A percentile compares a stretch with the other conserved stretches of the same genome.
These are phyloP conservation scores for Chaetomium fimeti DNA, from an alignment of 495 filamentous ascomycete species.

Conservation along the genomic window DNA sequence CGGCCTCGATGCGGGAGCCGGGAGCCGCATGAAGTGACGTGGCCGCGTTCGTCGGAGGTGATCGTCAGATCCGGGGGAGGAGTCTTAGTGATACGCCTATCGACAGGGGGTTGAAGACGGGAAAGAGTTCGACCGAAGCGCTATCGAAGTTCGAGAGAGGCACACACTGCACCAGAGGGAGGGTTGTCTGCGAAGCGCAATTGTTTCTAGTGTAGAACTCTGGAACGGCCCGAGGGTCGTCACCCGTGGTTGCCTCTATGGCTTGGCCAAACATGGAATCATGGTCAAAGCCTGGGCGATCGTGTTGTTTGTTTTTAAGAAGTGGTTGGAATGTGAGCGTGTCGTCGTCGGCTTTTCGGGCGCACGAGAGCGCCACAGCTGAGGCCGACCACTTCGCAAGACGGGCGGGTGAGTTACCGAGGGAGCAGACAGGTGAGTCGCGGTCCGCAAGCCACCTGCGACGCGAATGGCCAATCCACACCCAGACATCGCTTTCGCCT, in stretches of 20 bases:
- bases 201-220: too few species aligned
- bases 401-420: not conserved
- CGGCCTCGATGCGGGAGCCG: slow-evolving; percentile 1
- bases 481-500: not conserved
- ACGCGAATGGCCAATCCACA: not conserved
- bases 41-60: not conserved
- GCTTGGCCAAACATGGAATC: not conserved
- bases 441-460: slow-evolving; percentile 8
- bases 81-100: not conserved
- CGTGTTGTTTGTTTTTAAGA: not conserved
- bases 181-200: not conserved
- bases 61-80: slow-evolving; percentile 14
- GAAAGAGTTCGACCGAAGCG: not conserved
- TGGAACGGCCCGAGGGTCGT: too few species aligned
- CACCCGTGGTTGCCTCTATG: not conserved
- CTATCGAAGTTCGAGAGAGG: not conserved
- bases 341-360: not conserved
- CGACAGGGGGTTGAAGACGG: slow-evolving; percentile 4
- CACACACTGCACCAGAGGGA: not conserved
- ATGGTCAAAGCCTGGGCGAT: not conserved
- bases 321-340: not conserved
- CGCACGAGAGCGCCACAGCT: not conserved
- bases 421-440: too few species aligned
- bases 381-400: not conserved
- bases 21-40: slow-evolving; percentile 13